Conservation (phyloP, 306 rosid genomes). For the Corylus avellana region DNA sequence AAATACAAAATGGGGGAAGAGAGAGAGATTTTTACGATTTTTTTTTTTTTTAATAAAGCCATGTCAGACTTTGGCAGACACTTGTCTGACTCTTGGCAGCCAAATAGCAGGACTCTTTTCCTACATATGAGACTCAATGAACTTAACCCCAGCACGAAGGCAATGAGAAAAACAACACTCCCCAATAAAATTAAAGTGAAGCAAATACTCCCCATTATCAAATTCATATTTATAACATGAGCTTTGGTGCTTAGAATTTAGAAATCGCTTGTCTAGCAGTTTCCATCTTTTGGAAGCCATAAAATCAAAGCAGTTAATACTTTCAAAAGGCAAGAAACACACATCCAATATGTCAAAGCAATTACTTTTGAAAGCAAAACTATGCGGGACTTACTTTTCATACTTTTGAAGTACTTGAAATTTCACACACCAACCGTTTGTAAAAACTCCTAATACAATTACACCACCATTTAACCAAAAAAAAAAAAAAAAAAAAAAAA, state of each 20-base stretch:
- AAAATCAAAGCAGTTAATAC: neutral
- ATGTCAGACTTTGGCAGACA: too few relatives aligned
- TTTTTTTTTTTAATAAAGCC: too few relatives aligned
- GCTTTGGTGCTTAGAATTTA: neutral
- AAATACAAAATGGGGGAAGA: too few relatives aligned
- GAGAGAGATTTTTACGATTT: too few relatives aligned
- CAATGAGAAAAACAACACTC: neutral
- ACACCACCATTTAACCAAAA: neutral
- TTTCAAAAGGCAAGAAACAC: neutral
- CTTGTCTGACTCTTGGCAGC: too few relatives aligned
- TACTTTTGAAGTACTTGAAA: neutral
- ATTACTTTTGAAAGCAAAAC: neutral
- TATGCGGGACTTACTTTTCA: neutral
- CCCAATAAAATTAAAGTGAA: neutral
- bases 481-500: neutral
- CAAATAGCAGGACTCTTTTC: too few relatives aligned
- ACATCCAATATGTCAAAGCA: neutral
- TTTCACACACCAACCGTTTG: constrained; percentile 35
- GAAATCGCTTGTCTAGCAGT: neutral
- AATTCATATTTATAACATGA: neutral
- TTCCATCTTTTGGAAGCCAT: neutral
- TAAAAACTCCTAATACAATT: constrained; percentile 34
- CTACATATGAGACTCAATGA: neutral
- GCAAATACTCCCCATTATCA: neutral
- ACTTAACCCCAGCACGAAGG: neutral